Base-by-base conservation (phyloP, 805 yeast genomes). In the Metschnikowia peoriensis region DNA sequence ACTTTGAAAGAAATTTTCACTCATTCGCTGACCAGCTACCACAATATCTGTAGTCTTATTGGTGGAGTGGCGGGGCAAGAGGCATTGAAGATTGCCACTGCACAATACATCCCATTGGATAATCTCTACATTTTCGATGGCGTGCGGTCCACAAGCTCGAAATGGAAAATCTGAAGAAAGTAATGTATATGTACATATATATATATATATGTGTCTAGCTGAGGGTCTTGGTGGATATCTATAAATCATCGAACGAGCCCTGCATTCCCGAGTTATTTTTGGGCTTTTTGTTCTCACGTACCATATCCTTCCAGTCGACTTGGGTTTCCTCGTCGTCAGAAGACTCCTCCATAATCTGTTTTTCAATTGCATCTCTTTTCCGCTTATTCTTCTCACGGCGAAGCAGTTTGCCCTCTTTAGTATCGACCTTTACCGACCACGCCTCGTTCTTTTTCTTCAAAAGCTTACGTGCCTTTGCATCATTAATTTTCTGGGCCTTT, bases 21-120 rank as follows among this genome's bases (percentile, higher is more conserved):
- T 12, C 76, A 75, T 42, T 62, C 72, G 9, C 59, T 81, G 12
- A 66, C 68, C 39, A 80, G 77, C 52, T 65, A 84, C 46, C 85
- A 82, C 55, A 86, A 86, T 59, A 76, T 82, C 14, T 71, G 86
- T 17, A 77, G 96, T 5, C 67, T 89, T 4, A 72, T 89, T 58
- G 98, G 97, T 1, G 98, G 97, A 0, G 72, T 92, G 11, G 91
- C 83, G 0, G 85, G 90, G 3, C 97, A 93, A 64, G 99, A 93
- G 65, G 83, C 81, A 5, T 74, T 89, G 47, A 93, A 94, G 69
- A 63, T 83, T 42, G 62, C 88, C 27, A 89, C 96, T 1, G 79
- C 80, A 38, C 98, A 93, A 67, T 91, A 89, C 59, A 76, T 86
- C 6, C 96, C 97, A 0, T 61, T 90, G 41, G 85, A 85, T 57